These are phyloP conservation scores for Spizellomyces sp. DNA, from an alignment of 192 early-diverging fungal genomes.

Conservation along the genomic window DNA sequence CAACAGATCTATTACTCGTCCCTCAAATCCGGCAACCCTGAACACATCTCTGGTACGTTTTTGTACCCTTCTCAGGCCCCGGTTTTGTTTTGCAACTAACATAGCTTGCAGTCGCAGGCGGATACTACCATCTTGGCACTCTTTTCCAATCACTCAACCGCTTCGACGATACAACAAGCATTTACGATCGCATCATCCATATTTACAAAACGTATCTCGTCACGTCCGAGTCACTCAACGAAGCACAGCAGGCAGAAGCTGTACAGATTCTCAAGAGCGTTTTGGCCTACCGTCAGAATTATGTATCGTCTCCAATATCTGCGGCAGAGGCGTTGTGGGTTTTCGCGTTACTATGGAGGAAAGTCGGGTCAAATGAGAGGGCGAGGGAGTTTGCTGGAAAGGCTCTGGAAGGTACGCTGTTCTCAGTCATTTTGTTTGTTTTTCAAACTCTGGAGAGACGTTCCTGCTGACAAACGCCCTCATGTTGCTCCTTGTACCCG, in stretches of 20 bases:
- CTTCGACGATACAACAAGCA: conserved; percentile 35
- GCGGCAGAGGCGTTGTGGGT: conserved; percentile 30
- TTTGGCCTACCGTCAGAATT: conserved; percentile 28
- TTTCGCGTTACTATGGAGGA: conserved; percentile 37
- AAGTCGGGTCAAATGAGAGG: conserved; percentile 28
- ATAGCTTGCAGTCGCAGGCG: conserved; percentile 43
- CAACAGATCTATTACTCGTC: conserved; percentile 51
- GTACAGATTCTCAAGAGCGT: conserved; percentile 51
- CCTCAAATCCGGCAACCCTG: conserved; percentile 40
- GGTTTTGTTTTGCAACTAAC: background rate
- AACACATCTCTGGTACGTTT: conserved; percentile 40
- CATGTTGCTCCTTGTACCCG: background rate
- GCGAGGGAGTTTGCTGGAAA: conserved; percentile 42
- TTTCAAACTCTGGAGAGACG: too few relatives aligned
- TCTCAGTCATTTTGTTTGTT: background rate
- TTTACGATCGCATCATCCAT: conserved; percentile 49
- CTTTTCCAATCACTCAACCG: conserved; percentile 43
- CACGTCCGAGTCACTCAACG: conserved; percentile 5
- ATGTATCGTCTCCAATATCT: conserved; percentile 10
- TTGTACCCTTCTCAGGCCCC: background rate
- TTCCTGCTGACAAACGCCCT: background rate
- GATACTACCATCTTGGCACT: conserved; percentile 58
- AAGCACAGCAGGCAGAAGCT: conserved; percentile 55
- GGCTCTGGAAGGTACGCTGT: conserved; percentile 41
- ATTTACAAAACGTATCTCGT: conserved; percentile 38